Conservation (phyloP, 805 yeast species). For the Blastobotrys mokoenaii region DNA sequence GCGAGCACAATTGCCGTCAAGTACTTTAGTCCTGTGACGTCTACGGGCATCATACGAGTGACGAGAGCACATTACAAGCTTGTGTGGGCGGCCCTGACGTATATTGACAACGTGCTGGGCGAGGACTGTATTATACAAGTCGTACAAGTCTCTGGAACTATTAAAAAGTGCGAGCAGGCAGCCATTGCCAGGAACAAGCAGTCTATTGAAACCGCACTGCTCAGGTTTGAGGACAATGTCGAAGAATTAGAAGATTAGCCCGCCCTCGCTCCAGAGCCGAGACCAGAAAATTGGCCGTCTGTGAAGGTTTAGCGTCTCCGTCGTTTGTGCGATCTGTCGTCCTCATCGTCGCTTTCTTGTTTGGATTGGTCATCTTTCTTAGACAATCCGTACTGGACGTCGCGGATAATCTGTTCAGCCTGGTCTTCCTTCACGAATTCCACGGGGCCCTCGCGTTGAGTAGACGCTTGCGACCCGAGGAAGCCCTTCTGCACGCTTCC, state of each 20-base stretch:
- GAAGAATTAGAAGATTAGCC: neutral
- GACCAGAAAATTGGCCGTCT: neutral
- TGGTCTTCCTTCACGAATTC: conserved; percentile 34
- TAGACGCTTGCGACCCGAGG: conserved; percentile 13
- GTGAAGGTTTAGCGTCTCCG: neutral
- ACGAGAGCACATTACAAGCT: conserved; percentile 53
- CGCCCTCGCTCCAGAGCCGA: no score
- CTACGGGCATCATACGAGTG: conserved; percentile 78
- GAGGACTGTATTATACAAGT: conserved; percentile 47
- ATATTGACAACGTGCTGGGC: conserved; percentile 39
- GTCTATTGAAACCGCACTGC: neutral
- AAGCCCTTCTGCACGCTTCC: conserved; percentile 17
- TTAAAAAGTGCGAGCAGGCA: conserved; percentile 68
- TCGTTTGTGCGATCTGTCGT: conserved; percentile 1
- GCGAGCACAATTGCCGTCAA: conserved; percentile 56
- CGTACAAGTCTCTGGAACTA: conserved; percentile 75
- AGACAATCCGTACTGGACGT: conserved; percentile 6
- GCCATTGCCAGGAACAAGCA: conserved; percentile 37
- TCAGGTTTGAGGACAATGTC: neutral
- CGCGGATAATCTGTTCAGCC: conserved; percentile 12
- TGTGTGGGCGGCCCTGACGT: conserved; percentile 56
- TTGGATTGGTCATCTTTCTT: no score
- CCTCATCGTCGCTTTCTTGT: neutral
- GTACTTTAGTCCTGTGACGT: conserved; percentile 73
- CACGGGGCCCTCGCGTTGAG: conserved; percentile 34